Percentiles rank a stretch among this genome's conserved stretches.
Conservation (phyloP, 805 yeast species). For the Metschnikowia hibisci region DNA sequence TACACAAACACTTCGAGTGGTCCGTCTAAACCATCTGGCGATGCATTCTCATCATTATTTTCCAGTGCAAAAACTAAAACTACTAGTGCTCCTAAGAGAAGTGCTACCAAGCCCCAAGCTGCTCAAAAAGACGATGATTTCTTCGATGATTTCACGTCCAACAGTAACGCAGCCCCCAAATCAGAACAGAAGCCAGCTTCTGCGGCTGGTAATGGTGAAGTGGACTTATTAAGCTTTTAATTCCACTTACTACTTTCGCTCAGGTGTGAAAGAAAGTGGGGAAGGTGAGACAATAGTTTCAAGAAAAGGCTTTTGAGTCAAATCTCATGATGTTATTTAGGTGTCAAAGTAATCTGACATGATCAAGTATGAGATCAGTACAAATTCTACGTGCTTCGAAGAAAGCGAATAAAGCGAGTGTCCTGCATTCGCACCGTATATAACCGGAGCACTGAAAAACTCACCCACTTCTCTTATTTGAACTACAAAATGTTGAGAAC, state of each 20-base stretch:
- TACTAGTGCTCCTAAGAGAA: slow-evolving; percentile 9
- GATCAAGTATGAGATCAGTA: background rate
- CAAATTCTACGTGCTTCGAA: background rate
- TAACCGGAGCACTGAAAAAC: slow-evolving; percentile 1
- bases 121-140: slow-evolving; percentile 22
- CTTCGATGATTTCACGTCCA: slow-evolving; percentile 32
- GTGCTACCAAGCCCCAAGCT: slow-evolving; percentile 10
- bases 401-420: background rate
- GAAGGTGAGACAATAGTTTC: no score
- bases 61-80: slow-evolving; percentile 55
- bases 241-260: background rate
- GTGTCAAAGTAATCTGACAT: no score
- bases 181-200: slow-evolving; percentile 10
- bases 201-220: slow-evolving; percentile 28
- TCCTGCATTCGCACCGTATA: slow-evolving; percentile 4
- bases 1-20: slow-evolving; percentile 30
- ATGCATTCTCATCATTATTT: slow-evolving; percentile 71
- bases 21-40: slow-evolving; percentile 44
- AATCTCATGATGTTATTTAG: background rate
- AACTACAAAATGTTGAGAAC: slow-evolving; percentile 20
- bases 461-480: background rate
- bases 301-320: background rate
- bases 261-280: no score
- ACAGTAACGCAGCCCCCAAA: slow-evolving; percentile 12
- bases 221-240: slow-evolving; percentile 48